Conservation (phyloP, 2,329 filamentous ascomycete species). For the Fusarium bulbicola region DNA sequence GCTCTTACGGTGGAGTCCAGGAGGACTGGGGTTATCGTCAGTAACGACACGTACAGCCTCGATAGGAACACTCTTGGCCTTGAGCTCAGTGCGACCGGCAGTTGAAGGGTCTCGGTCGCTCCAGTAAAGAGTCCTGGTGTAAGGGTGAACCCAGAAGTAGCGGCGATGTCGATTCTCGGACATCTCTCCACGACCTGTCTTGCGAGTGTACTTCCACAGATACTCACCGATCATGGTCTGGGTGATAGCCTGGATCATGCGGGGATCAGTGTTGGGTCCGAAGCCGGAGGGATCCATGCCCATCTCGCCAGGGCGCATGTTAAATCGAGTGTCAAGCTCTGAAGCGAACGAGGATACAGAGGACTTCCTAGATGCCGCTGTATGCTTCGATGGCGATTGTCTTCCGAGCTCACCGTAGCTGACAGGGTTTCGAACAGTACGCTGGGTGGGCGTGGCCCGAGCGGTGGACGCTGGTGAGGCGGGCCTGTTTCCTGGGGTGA, state of each 20-base stretch:
- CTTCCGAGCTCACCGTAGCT: constrained; percentile 58
- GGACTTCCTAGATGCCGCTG: constrained; percentile 62
- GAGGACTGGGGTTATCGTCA: constrained; percentile 95
- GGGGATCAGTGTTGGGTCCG: constrained; percentile 82
- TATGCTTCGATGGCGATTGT: constrained; percentile 58
- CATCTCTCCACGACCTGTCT: constrained; percentile 86
- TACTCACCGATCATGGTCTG: constrained; percentile 99
- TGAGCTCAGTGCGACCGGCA: constrained; percentile 78
- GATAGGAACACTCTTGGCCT: constrained; percentile 90
- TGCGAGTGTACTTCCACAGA: constrained; percentile 98
- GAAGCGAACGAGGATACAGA: constrained; percentile 96
- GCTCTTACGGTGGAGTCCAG: constrained; percentile 93
- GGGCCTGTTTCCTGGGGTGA: constrained; percentile 66
- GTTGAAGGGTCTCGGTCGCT: constrained; percentile 86
- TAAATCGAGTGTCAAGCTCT: constrained; percentile 91
- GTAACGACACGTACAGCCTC: constrained; percentile 91
- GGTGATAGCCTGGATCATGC: constrained; percentile 99
- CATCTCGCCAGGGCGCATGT: constrained; percentile 69
- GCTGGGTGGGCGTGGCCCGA: constrained; percentile 68
- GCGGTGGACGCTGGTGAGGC: constrained; percentile 56
- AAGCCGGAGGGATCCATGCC: constrained; percentile 66
- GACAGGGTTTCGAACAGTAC: constrained; percentile 56
- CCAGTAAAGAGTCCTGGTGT: constrained; percentile 97
- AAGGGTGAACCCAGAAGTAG: constrained; percentile 99
- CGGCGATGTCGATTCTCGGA: constrained; percentile 90